Percentiles rank a stretch among this genome's conserved stretches.
These are phyloP conservation scores for Rubia tinctorum DNA, from an alignment of 305 asterid genomes.

Conservation along the genomic window DNA sequence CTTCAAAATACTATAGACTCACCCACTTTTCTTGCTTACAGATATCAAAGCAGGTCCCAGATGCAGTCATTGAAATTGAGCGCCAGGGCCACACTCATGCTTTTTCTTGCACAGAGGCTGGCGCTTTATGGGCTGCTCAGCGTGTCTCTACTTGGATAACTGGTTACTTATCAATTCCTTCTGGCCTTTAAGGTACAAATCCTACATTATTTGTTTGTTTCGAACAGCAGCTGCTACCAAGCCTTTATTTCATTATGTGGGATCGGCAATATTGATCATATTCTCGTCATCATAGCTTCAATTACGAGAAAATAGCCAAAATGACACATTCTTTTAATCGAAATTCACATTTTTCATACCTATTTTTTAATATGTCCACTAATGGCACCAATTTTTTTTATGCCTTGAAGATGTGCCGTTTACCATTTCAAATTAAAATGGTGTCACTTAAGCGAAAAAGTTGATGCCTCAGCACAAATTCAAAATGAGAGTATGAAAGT, in stretches of 20 bases:
- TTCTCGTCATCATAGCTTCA: not conserved
- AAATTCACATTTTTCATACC: too few relatives aligned
- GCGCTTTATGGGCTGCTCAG: conserved; percentile 71
- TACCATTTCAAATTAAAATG: too few relatives aligned
- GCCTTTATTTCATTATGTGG: too few relatives aligned
- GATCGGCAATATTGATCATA: not conserved
- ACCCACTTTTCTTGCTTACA: conserved; percentile 22
- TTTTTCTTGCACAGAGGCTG: conserved; percentile 74
- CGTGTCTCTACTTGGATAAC: conserved; percentile 58
- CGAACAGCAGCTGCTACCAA: not conserved
- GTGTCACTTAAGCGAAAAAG: too few relatives aligned
- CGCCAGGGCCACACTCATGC: conserved; percentile 68
- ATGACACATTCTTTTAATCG: too few relatives aligned
- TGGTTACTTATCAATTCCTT: conserved; percentile 9
- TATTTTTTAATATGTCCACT: too few relatives aligned
- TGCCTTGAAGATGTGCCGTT: too few relatives aligned
- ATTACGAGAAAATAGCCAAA: not conserved
- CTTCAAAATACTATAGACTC: not conserved
- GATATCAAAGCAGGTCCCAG: conserved; percentile 59
- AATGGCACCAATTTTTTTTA: too few relatives aligned
- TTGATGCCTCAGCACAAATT: too few relatives aligned
- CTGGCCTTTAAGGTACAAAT: conserved; percentile 1
- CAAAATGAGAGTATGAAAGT: too few relatives aligned
- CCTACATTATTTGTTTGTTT: not conserved
- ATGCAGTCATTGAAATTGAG: conserved; percentile 45